These are phyloP conservation scores for Iris pallida DNA, from an alignment of 116 monocot genomes.

Conservation along the genomic window DNA sequence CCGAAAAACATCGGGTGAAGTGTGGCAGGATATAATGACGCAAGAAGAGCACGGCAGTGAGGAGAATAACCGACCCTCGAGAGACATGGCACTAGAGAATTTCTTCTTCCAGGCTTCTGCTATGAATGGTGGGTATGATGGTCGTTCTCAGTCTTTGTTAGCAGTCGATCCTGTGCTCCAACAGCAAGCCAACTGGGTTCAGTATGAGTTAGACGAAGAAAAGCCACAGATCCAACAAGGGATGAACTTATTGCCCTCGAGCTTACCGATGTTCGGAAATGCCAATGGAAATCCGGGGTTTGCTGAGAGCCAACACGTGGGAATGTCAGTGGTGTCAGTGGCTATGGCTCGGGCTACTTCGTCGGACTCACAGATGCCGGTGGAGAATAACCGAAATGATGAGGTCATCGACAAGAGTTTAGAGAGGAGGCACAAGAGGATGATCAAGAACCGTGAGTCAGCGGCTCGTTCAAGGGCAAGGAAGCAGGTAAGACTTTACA, in stretches of 20 bases:
- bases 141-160: slow-evolving; percentile 6
- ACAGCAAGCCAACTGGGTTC: not conserved
- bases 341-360: slow-evolving; percentile 9
- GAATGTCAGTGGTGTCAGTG: slow-evolving; percentile 14
- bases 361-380: not conserved
- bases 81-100: slow-evolving; percentile 36
- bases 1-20: slow-evolving; percentile 30
- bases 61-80: slow-evolving; percentile 9
- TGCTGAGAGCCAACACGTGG: slow-evolving; percentile 11
- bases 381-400: slow-evolving; percentile 1
- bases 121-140: slow-evolving; percentile 1
- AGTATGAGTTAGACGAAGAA: slow-evolving; percentile 1
- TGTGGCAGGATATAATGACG: slow-evolving; percentile 22
- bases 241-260: slow-evolving; percentile 15
- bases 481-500: slow-evolving; percentile 48
- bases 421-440: slow-evolving; percentile 81
- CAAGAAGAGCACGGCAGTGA: slow-evolving; percentile 1
- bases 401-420: slow-evolving; percentile 14
- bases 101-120: slow-evolving; percentile 36
- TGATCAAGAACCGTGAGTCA: slow-evolving; percentile 91
- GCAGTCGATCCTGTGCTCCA: not conserved
- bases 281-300: slow-evolving; percentile 21
- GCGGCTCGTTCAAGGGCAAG: slow-evolving; percentile 86
- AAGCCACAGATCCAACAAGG: slow-evolving; percentile 18
- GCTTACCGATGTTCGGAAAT: slow-evolving; percentile 6